phyloP scores from a whole-genome alignment of 805 yeast genomes.

The Candida methanosorbosa region DNA sequence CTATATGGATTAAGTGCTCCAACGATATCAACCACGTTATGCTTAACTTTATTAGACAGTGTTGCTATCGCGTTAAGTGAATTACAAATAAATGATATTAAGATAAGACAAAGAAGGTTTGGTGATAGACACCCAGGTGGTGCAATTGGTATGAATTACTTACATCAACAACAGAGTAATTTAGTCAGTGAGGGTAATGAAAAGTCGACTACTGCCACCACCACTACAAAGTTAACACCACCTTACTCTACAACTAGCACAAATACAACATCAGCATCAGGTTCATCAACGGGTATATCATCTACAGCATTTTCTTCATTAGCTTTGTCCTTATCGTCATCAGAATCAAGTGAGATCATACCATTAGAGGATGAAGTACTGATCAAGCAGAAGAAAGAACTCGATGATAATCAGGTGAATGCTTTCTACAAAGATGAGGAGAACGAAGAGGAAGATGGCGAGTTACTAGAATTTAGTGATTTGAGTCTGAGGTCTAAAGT shows the following conservation, averaged over 20 bases:
- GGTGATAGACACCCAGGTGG: slow-evolving; percentile 86
- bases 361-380: not conserved
- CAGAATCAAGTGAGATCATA: not conserved
- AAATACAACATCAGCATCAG: no score
- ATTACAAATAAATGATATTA: slow-evolving; percentile 47
- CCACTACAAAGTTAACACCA: no score
- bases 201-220: no score
- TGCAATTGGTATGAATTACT: slow-evolving; percentile 58
- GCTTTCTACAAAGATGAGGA: not conserved
- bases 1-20: slow-evolving; percentile 84
- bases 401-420: not conserved
- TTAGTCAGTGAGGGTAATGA: no score
- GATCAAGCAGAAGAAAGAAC: not conserved
- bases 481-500: slow-evolving; percentile 13
- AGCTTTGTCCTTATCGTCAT: no score
- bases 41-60: slow-evolving; percentile 72
- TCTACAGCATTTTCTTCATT: no score
- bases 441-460: slow-evolving; percentile 8
- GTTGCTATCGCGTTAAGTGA: slow-evolving; percentile 68
- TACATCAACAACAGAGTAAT: not conserved
- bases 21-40: slow-evolving; percentile 72
- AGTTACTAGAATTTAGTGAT: slow-evolving; percentile 11
- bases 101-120: slow-evolving; percentile 46
- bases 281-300: no score
- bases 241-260: no score